phyloP scores from a whole-genome alignment of 2,329 filamentous ascomycete species.

The Aspergillus unguis region DNA sequence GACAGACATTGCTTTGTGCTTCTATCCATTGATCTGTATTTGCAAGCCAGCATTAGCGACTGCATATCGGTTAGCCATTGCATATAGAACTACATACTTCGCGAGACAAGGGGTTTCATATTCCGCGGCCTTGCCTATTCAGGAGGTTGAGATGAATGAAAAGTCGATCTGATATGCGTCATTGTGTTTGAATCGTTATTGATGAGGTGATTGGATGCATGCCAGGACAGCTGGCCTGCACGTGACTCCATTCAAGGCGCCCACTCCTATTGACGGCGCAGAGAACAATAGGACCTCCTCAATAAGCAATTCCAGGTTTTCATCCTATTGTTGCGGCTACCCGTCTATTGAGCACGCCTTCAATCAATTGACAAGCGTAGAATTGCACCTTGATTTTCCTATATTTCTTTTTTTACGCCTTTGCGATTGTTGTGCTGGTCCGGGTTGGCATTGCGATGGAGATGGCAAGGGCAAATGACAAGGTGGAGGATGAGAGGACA shows the following conservation, averaged over 20 bases:
- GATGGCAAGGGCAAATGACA: no score
- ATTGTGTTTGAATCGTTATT: not conserved
- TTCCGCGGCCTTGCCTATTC: not conserved
- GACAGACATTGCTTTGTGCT: conserved; percentile 4
- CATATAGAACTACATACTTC: not conserved
- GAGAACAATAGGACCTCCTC: conserved; percentile 21
- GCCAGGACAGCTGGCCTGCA: conserved; percentile 5
- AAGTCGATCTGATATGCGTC: not conserved
- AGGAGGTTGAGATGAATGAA: not conserved
- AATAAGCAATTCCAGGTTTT: conserved; percentile 1
- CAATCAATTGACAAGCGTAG: conserved; percentile 1
- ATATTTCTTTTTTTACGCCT: not conserved
- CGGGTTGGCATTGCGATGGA: not conserved
- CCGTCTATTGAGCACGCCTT: conserved; percentile 7
- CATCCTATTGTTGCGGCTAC: conserved; percentile 14
- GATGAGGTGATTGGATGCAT: not conserved
- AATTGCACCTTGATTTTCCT: not conserved
- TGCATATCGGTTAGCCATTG: not conserved
- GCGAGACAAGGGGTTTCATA: not conserved
- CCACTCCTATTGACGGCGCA: conserved; percentile 16
- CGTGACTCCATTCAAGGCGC: conserved; percentile 16
- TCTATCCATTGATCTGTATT: conserved; percentile 11
- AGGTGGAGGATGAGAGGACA: no score
- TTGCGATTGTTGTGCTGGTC: conserved; percentile 6
- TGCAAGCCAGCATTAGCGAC: not conserved